Conservation (phyloP, 164 flowering plant species). For the Stephania cephalantha region DNA sequence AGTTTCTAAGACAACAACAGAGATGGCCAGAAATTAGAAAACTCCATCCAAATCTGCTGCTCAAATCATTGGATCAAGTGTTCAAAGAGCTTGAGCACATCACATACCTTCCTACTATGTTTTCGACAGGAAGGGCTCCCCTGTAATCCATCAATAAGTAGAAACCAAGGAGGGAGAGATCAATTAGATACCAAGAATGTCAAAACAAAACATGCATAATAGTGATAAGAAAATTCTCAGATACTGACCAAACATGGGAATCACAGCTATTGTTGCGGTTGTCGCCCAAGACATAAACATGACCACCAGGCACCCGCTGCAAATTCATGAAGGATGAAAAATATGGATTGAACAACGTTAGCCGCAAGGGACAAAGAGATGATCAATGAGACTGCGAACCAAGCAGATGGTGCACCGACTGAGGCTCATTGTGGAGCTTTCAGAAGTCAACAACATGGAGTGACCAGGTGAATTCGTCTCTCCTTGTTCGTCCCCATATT, state of each 20-base stretch:
- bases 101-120: constrained; percentile 40
- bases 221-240: not conserved
- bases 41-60: not conserved
- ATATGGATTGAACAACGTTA: not conserved
- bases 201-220: not conserved
- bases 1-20: not conserved
- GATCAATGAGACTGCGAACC: constrained; percentile 9
- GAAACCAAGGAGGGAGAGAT: not conserved
- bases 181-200: not conserved
- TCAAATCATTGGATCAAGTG: constrained; percentile 1
- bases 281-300: constrained; percentile 59
- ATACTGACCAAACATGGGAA: constrained; percentile 46
- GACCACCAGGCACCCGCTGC: constrained; percentile 46
- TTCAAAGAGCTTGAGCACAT: not conserved
- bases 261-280: constrained; percentile 53
- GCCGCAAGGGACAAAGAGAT: not conserved
- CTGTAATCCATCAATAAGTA: constrained; percentile 20
- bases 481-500: not conserved
- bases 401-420: constrained; percentile 26
- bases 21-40: not conserved
- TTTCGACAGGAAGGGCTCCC: constrained; percentile 47
- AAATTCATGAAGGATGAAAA: constrained; percentile 11
- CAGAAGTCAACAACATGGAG: constrained; percentile 43
- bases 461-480: constrained; percentile 12
- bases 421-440: constrained; percentile 31